Evolutionary conservation across 441 rosid species (phyloP), one percentile per base, ranked within the genome.

Genomic region (Euphorbia celastroides): DNA sequence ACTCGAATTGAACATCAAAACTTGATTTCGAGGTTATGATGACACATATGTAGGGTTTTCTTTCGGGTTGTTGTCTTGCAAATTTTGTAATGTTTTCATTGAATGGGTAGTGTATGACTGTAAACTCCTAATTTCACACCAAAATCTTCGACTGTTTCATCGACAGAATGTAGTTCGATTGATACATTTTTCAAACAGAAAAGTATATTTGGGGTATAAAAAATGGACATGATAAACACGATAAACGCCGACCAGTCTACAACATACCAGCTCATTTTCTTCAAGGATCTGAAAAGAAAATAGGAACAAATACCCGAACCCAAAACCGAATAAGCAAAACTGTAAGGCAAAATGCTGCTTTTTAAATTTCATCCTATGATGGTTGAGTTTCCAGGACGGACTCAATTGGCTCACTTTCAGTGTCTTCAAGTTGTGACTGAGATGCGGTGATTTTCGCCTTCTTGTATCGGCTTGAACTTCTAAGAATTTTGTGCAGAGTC

Each of bases 391-490:
- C 86, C 16, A 85, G 85, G 66, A 80, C 86, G 41, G 77, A 60
- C 66, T 86, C 87, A 17, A 50, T 62, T 1, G 78, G 80, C 68
- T 74, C 84, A 72, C 82, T 76, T 32, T 80, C 83, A 3, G 64
- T 38, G 42, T 77, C 87, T 57, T 75, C 67, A 0, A 50, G 64
- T 65, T 74, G 79, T 17, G 74, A 74, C 23, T 74, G 86, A 6
- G 88, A 68, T 41, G 83, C 84, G 28, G 75, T 72, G 58, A 78
- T 75, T 75, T 79, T 84, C 36, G 86, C 87, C 65, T 75, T 79
- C 75, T 84, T 84, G 77, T 67, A 86, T 12, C 82, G 74, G 70
- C 75, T 80, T 20, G 88, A 85, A 64, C 78, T 78, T 74, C 75
- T 76, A 42, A 85, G 68, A 70, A 84, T 74, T 48, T 52, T 46